Conservation (phyloP, 73 alveolate species). For the Tetrahymena malaccensis region DNA sequence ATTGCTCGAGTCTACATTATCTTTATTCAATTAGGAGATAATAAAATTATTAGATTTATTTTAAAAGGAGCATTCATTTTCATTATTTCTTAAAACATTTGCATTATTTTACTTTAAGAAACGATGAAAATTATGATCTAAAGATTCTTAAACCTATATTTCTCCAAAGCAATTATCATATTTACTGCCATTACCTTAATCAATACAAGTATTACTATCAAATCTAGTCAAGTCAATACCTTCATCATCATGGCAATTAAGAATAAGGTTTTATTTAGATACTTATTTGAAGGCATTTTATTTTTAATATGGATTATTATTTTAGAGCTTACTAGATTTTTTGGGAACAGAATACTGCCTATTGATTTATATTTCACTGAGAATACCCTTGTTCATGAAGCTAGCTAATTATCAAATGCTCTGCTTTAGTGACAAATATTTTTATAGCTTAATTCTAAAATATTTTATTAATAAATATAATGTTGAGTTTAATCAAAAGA, state of each 20-base stretch:
- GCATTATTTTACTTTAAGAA: not conserved
- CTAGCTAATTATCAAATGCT: not conserved
- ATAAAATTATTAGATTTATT: not conserved
- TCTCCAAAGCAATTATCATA: not conserved
- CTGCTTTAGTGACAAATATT: not conserved
- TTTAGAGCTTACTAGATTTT: not conserved
- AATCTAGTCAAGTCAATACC: not conserved
- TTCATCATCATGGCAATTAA: not conserved
- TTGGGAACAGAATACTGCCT: not conserved
- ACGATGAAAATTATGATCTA: not conserved
- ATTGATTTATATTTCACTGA: not conserved
- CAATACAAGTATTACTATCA: not conserved
- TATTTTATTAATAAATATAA: too few species aligned
- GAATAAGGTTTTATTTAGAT: not conserved
- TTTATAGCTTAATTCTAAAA: not conserved
- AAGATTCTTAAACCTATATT: not conserved
- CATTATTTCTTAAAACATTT: not conserved
- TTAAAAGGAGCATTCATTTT: not conserved
- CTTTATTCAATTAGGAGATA: not conserved
- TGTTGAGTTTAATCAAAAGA: not conserved
- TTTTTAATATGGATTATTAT: not conserved
- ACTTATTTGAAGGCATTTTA: not conserved
- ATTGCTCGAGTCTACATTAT: not conserved
- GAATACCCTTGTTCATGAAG: not conserved
- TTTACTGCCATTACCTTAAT: not conserved